phyloP scores from a whole-genome alignment of 2,329 filamentous ascomycete genomes.

The Ophiostoma quercus region DNA sequence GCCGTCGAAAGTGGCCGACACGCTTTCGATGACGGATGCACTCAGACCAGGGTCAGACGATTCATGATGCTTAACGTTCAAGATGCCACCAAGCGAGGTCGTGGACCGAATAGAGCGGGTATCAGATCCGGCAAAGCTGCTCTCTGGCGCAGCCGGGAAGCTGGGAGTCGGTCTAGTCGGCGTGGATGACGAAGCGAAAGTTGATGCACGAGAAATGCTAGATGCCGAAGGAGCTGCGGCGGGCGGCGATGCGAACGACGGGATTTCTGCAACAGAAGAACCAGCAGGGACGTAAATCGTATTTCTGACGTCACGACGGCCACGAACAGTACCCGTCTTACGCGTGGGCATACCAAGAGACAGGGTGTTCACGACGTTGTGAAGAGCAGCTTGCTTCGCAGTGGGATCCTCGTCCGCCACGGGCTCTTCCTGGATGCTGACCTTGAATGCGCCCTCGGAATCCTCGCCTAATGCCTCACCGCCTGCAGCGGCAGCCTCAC shows the following conservation, averaged over 20 bases:
- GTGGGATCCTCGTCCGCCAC: slow-evolving; percentile 73
- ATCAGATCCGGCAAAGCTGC: slow-evolving; percentile 62
- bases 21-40: slow-evolving; percentile 82
- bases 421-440: slow-evolving; percentile 73
- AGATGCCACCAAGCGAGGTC: slow-evolving; percentile 66
- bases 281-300: slow-evolving; percentile 74
- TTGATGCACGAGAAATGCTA: slow-evolving; percentile 31
- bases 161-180: slow-evolving; percentile 44
- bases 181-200: slow-evolving; percentile 29
- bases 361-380: slow-evolving; percentile 69
- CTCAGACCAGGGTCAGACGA: slow-evolving; percentile 74
- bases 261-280: slow-evolving; percentile 34
- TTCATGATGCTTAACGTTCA: slow-evolving; percentile 74
- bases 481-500: slow-evolving; percentile 48
- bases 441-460: slow-evolving; percentile 64
- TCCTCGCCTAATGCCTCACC: slow-evolving; percentile 47
- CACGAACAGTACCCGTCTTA: slow-evolving; percentile 71
- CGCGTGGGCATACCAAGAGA: slow-evolving; percentile 61
- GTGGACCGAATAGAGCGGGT: slow-evolving; percentile 87
- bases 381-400: slow-evolving; percentile 66
- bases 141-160: slow-evolving; percentile 57
- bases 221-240: background rate
- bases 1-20: slow-evolving; percentile 78
- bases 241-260: slow-evolving; percentile 17
- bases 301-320: slow-evolving; percentile 85